phyloP scores from a whole-genome alignment of 768 basidiomycete genomes.

The Rhizopogon sp. region DNA sequence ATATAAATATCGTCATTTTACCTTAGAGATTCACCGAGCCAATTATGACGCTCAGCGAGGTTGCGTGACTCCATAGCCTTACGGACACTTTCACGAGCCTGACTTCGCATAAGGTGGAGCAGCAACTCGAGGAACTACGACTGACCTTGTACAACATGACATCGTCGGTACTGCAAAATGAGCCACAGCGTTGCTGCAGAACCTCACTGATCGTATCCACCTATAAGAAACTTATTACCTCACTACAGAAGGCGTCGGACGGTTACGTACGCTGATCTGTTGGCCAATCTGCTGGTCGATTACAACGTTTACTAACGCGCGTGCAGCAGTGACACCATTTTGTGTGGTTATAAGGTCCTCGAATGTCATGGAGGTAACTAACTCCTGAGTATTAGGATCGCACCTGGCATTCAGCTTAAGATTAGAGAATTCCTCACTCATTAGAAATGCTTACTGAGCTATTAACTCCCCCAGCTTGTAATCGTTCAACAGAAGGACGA shows the following conservation, averaged over 20 bases:
- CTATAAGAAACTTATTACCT: slow-evolving; percentile 34
- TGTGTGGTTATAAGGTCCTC: slow-evolving; percentile 83
- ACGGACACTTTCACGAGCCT: slow-evolving; percentile 93
- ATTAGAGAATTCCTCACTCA: neutral
- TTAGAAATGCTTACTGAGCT: slow-evolving; percentile 49
- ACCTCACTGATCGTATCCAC: slow-evolving; percentile 97
- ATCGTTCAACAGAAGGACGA: slow-evolving; percentile 87
- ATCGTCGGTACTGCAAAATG: slow-evolving; percentile 97
- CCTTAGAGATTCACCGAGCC: slow-evolving; percentile 85
- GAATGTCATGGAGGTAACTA: slow-evolving; percentile 70
- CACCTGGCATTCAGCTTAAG: slow-evolving; percentile 45
- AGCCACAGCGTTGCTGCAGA: slow-evolving; percentile 90
- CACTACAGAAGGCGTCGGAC: neutral
- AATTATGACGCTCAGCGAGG: slow-evolving; percentile 68
- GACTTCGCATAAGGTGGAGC: slow-evolving; percentile 2
- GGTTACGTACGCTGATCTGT: slow-evolving; percentile 76
- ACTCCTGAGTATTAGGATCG: slow-evolving; percentile 63
- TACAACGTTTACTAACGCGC: slow-evolving; percentile 88
- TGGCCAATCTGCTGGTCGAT: slow-evolving; percentile 98
- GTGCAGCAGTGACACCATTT: slow-evolving; percentile 82
- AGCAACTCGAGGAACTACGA: slow-evolving; percentile 2
- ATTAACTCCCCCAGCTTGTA: slow-evolving; percentile 86
- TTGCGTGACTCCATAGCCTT: slow-evolving; percentile 82
- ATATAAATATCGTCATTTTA: slow-evolving; percentile 25
- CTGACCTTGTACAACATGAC: slow-evolving; percentile 93